A percentile compares a stretch with the other conserved stretches of the same genome.
phyloP scores from a whole-genome alignment of 202 grass and related monocot species.

The Setaria viridis region DNA sequence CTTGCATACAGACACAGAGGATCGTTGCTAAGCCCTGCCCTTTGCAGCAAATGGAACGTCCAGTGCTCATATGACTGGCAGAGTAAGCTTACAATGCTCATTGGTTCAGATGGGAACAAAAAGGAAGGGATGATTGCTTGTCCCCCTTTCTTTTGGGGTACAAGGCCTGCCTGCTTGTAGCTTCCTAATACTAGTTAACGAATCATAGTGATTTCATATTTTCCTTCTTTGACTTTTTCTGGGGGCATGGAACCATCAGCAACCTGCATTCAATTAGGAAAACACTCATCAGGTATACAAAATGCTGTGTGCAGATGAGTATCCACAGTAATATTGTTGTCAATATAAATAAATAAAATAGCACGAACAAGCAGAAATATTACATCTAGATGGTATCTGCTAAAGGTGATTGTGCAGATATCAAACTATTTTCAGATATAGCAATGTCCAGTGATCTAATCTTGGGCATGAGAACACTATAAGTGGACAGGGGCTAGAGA shows the following conservation, averaged over 20 bases:
- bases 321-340: background rate
- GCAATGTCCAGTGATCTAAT: background rate
- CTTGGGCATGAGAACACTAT: background rate
- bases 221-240: conserved; percentile 44
- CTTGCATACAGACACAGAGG: background rate
- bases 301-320: background rate
- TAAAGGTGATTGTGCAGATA: background rate
- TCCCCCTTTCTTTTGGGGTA: background rate
- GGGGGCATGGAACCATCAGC: conserved; percentile 21
- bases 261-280: conserved; percentile 45
- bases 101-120: background rate
- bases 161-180: conserved; percentile 5
- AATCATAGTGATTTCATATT: conserved; percentile 36
- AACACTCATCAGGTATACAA: conserved; percentile 1
- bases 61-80: background rate
- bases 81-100: conserved; percentile 18
- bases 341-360: background rate
- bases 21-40: background rate
- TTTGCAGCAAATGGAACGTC: conserved; percentile 9
- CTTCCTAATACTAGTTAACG: background rate
- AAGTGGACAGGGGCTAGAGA: background rate
- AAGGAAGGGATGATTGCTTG: background rate
- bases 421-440: background rate
- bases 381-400: background rate
- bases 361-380: background rate